Evolutionary conservation across 2,329 filamentous ascomycete genomes (phyloP), one percentile per base, ranked within the genome.

Genomic region (Apiospora sp.): DNA sequence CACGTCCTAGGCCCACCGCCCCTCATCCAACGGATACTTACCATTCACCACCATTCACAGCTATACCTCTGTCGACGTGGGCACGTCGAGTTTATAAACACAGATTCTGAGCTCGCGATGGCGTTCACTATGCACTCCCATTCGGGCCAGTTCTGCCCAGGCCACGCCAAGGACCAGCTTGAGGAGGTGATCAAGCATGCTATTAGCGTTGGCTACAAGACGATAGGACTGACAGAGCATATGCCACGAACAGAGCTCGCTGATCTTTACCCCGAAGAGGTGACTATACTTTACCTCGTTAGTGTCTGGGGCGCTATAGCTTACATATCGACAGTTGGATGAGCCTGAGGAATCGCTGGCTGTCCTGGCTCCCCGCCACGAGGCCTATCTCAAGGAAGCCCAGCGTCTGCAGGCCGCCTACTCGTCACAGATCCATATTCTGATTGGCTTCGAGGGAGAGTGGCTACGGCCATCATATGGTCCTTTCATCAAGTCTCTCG

Each of bases 91-190:
- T 10, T 43, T 43, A 41, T 5, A 27, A 16, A n/a, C 16, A 27
- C 6, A n/a, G 19, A 34, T 12, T 13, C 16, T 14, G 44, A 46
- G 30, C 30, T 34, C 74, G 80, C 61, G 70, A 98, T 98, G 96
- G 95, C 96, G 1, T 98, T 97, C 85, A 97, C 96, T 5, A 97
- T 98, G 87, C 96, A 99, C 84, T 97, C 94, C 80, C 96, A 99
- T 85, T 98, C 96, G 49, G 96, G 96, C 75, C 94, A 99, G 82
- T 99, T 99, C 86, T 99, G 96, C 85, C 92, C 92, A 13, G 91
- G 92, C 77, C 96, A 99, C 85, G 96, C 96, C 69, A 91, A 92
- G 80, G 91, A 97, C 81, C 88, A 91, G 27, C 89, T 99, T 13
- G 96, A 98, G 82, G 92, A 94, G 76, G 90, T 98, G 68, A 86